Conservation (phyloP, 1,284 basidiomycete genomes). For the Trichosporon asahii region DNA sequence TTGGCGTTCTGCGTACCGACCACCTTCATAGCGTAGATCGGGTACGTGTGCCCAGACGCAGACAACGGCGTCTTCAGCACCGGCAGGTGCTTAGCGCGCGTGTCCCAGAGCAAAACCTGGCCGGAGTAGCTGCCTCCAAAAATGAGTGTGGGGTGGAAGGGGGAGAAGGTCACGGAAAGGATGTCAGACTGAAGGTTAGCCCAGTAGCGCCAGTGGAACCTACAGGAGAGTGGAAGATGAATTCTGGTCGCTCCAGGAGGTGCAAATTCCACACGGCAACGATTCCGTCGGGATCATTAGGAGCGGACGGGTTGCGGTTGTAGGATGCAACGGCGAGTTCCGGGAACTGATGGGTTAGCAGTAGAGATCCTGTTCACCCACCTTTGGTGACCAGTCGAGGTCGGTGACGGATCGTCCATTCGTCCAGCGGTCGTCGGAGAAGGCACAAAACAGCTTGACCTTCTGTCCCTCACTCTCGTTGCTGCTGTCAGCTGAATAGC, state of each 20-base stretch:
- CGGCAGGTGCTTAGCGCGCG: conserved; percentile 90
- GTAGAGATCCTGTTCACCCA: conserved; percentile 40
- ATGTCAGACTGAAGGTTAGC: conserved; percentile 74
- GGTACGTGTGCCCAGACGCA: conserved; percentile 93
- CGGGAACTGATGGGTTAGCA: conserved; percentile 65
- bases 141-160: conserved; percentile 94
- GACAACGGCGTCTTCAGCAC: conserved; percentile 95
- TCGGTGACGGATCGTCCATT: conserved; percentile 92
- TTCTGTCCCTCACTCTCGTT: conserved; percentile 84
- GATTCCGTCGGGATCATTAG: conserved; percentile 93
- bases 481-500: conserved; percentile 52
- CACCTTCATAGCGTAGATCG: conserved; percentile 95
- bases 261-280: conserved; percentile 98
- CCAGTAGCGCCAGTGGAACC: conserved; percentile 12
- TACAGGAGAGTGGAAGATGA: conserved; percentile 94
- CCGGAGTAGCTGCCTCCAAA: conserved; percentile 98
- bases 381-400: conserved; percentile 96
- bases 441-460: conserved; percentile 82
- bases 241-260: conserved; percentile 89
- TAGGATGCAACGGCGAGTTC: conserved; percentile 93
- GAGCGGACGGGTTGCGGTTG: conserved; percentile 85
- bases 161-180: conserved; percentile 90
- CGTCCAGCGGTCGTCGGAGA: conserved; percentile 80
- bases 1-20: conserved; percentile 98
- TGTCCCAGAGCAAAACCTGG: conserved; percentile 97